Conservation (phyloP, 2,329 filamentous ascomycete genomes). For the Hortaea sp. region DNA sequence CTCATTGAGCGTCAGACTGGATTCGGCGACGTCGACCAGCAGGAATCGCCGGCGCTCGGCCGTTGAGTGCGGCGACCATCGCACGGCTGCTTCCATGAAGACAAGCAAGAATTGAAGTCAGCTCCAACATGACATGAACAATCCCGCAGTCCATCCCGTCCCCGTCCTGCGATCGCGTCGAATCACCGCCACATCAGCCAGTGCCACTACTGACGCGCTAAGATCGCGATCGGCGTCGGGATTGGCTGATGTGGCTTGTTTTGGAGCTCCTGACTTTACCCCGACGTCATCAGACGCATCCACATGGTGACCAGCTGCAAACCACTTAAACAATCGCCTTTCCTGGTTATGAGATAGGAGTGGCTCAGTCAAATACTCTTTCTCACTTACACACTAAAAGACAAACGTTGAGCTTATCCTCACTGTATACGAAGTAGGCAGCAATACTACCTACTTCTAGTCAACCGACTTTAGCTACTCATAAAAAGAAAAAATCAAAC, state of each 20-base stretch:
- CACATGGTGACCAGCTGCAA: too few relatives aligned
- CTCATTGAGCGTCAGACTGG: constrained; percentile 48
- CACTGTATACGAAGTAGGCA: too few relatives aligned
- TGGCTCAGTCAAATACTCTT: too few relatives aligned
- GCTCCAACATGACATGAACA: neutral
- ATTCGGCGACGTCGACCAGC: constrained; percentile 50
- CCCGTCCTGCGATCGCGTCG: neutral
- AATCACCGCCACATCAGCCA: neutral
- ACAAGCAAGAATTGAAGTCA: neutral
- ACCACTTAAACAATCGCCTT: too few relatives aligned
- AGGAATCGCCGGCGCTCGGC: constrained; percentile 46
- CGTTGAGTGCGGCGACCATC: constrained; percentile 52
- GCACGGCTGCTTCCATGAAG: constrained; percentile 50
- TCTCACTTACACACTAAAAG: too few relatives aligned
- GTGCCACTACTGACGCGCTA: neutral
- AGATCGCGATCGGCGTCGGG: neutral
- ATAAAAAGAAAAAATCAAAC: neutral
- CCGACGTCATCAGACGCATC: too few relatives aligned
- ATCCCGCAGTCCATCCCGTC: too few relatives aligned
- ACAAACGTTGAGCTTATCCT: too few relatives aligned
- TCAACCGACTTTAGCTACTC: too few relatives aligned
- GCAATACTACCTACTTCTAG: too few relatives aligned
- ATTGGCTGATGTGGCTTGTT: neutral
- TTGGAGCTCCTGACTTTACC: too few relatives aligned
- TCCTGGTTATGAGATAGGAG: too few relatives aligned